These are phyloP conservation scores for Monilinia vaccinii-corymbosi DNA, from an alignment of 2,329 filamentous ascomycete genomes.

Conservation along the genomic window DNA sequence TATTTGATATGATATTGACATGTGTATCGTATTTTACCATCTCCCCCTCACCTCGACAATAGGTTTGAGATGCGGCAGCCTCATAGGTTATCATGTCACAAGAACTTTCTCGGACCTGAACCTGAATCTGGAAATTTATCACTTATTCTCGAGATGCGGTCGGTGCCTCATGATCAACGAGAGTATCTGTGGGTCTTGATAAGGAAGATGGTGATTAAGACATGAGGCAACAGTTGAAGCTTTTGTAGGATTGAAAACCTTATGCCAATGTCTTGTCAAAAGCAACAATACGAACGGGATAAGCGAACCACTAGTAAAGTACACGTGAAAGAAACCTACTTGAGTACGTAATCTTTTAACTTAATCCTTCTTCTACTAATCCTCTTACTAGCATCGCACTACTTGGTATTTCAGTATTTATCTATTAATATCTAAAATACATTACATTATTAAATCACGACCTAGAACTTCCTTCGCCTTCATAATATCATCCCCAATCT, in stretches of 20 bases:
- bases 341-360: no score
- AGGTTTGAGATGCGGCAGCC: neutral
- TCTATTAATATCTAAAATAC: neutral
- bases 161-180: neutral
- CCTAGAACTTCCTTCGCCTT: neutral
- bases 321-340: no score
- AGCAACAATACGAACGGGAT: no score
- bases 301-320: no score
- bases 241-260: neutral
- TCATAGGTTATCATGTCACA: neutral
- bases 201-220: neutral
- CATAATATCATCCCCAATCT: neutral
- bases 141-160: neutral
- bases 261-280: neutral
- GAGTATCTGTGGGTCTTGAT: neutral
- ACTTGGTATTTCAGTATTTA: no score
- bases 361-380: no score
- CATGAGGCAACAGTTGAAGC: neutral
- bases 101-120: neutral
- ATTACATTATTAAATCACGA: neutral
- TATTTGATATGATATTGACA: neutral
- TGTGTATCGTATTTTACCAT: no score
- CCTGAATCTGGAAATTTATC: neutral
- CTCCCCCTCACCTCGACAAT: no score
- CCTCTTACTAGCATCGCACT: no score